These are phyloP conservation scores for Pyrenophora tritici-repentis DNA, from an alignment of 2,329 filamentous ascomycete genomes.

Conservation along the genomic window DNA sequence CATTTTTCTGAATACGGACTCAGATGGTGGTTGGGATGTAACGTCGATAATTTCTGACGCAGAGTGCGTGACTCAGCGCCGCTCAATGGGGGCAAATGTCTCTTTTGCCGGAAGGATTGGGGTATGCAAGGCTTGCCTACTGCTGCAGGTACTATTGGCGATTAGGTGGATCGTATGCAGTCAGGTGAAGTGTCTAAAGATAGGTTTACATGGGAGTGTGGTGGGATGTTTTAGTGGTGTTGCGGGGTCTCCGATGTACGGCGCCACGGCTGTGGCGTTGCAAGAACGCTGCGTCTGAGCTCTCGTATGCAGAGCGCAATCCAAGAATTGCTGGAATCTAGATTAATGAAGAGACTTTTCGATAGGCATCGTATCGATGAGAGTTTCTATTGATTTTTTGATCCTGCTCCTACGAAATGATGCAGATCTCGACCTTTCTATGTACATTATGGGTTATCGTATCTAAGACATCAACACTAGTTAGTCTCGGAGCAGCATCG, in stretches of 20 bases:
- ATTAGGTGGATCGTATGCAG: conserved; percentile 10
- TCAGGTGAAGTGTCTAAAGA: conserved; percentile 27
- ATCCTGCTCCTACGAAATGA: too few relatives aligned
- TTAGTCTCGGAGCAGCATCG: too few relatives aligned
- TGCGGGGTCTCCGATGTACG: conserved; percentile 26
- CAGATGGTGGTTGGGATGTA: conserved; percentile 24
- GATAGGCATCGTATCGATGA: too few relatives aligned
- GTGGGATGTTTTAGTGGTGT: conserved; percentile 27
- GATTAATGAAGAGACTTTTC: too few relatives aligned
- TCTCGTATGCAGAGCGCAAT: too few relatives aligned
- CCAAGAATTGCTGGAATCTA: too few relatives aligned
- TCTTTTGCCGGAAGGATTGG: background rate
- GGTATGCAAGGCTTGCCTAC: conserved; percentile 27
- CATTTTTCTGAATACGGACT: conserved; percentile 55
- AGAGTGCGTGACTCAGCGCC: conserved; percentile 34
- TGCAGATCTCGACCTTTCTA: too few relatives aligned
- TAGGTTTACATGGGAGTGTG: conserved; percentile 17
- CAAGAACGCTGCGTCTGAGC: too few relatives aligned
- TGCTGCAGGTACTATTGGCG: conserved; percentile 23
- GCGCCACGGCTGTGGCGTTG: conserved; percentile 3
- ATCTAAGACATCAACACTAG: too few relatives aligned
- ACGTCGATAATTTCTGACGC: conserved; percentile 6
- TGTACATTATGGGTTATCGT: too few relatives aligned
- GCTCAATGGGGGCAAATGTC: conserved; percentile 20
- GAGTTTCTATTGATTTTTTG: too few relatives aligned